These are phyloP conservation scores for Trichoderma guizhouense DNA, from an alignment of 2,329 filamentous ascomycete species.

Conservation along the genomic window DNA sequence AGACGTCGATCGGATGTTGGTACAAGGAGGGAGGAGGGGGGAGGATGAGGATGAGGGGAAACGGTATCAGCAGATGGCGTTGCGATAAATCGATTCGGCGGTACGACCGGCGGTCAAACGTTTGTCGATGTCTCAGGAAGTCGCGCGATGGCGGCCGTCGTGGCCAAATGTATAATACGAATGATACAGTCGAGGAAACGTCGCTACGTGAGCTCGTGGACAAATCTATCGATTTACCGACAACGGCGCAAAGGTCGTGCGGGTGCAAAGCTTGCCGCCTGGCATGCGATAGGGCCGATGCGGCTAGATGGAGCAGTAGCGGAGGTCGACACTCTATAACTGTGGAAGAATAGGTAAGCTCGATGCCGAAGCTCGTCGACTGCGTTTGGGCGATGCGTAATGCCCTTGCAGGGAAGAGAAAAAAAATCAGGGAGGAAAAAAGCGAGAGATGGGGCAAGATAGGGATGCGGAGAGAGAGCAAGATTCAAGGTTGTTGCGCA, in stretches of 20 bases:
- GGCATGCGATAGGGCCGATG: conserved; percentile 9
- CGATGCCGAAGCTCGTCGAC: neutral
- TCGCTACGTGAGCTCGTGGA: neutral
- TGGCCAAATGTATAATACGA: neutral
- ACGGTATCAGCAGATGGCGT: conserved; percentile 1
- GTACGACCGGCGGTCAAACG: conserved; percentile 10
- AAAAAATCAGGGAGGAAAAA: neutral
- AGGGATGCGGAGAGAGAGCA: conserved; percentile 16
- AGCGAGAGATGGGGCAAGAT: conserved; percentile 9
- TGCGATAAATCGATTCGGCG: neutral
- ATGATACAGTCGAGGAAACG: neutral
- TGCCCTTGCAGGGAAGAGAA: too few species aligned
- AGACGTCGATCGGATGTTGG: neutral
- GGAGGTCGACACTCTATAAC: neutral
- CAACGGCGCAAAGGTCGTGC: conserved; percentile 10
- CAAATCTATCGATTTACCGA: conserved; percentile 5
- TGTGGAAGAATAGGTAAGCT: conserved; percentile 14
- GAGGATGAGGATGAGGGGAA: neutral
- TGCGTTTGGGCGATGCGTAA: neutral
- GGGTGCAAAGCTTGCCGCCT: conserved; percentile 13
- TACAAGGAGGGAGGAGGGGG: neutral
- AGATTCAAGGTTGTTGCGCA: conserved; percentile 18
- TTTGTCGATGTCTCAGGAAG: conserved; percentile 3
- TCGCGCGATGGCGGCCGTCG: conserved; percentile 11
- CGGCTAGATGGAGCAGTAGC: conserved; percentile 6